These are phyloP conservation scores for Fraxinus sp. DNA, from an alignment of 305 asterid species.

Conservation along the genomic window DNA sequence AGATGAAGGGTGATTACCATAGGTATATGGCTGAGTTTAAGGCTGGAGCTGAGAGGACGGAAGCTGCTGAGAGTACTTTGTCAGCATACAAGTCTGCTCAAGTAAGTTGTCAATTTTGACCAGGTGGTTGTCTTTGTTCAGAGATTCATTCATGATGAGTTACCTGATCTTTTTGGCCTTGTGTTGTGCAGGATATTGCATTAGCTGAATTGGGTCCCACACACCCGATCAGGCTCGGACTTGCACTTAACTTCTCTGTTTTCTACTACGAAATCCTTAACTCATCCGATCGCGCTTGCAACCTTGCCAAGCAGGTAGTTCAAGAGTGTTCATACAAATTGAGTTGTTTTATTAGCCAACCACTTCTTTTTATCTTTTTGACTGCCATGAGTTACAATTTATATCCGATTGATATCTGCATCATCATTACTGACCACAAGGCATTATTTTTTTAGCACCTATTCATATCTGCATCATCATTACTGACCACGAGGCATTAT, in stretches of 20 bases:
- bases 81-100: constrained; percentile 61
- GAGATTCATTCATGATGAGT: neutral
- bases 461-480: too few relatives aligned
- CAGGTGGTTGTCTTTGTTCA: neutral
- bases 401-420: neutral
- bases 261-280: constrained; percentile 77
- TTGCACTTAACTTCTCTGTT: constrained; percentile 78
- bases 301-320: constrained; percentile 66
- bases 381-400: neutral
- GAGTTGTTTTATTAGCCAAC: neutral
- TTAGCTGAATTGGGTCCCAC: constrained; percentile 65
- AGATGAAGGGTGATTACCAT: constrained; percentile 61
- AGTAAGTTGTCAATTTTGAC: constrained; percentile 24
- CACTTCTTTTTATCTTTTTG: neutral
- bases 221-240: constrained; percentile 73
- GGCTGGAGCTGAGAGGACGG: constrained; percentile 53
- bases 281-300: constrained; percentile 72
- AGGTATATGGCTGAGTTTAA: constrained; percentile 61
- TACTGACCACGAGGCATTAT: too few relatives aligned
- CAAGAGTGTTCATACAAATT: neutral
- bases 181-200: constrained; percentile 55
- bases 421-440: neutral
- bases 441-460: neutral
- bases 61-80: constrained; percentile 59
- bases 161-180: constrained; percentile 2